Base-by-base conservation (phyloP, 2,329 filamentous ascomycete species). In the Macrophomina pseudophaseolina region DNA sequence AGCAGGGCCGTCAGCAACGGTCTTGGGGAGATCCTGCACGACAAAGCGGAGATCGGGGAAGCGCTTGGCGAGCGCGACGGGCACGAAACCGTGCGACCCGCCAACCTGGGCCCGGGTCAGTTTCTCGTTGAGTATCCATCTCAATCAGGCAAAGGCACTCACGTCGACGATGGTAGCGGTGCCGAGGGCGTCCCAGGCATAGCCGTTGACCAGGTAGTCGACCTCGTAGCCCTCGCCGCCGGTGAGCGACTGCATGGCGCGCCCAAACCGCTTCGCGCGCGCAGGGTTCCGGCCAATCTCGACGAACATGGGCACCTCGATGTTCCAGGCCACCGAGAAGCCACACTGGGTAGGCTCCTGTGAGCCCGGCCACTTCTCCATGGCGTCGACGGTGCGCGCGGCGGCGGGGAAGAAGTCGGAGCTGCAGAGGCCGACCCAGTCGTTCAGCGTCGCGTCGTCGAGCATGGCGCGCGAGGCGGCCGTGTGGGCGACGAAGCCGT, bases 401-500 rank as follows among this genome's bases (percentile, higher is more conserved):
- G 68, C 65, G n/a, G 66, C 64, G 14, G 66, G 68, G 53, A 68
- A 68, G 62, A 68, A 67, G 38, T 70, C 69, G 16, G 59, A 56
- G 63, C 52, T 67, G 65, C 62, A 67, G 38, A 67, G 53, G 8
- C 68, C 66, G 33, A 69, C 64, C 66, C 66, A 70, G 49, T 69
- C 68, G 35, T 62, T 68, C 67, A 70, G 54, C 40, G 53, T 52
- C 23, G 68, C 60, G 56, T 69, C 67, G 7, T 68, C 65, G n/a
- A 65, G 58, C 46, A 69, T 35, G 18, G 62, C 33, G 30, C 65
- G 69, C 28, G 71, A 72, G 3, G 68, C 68, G 8, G 71, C 71
- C 4, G 78, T 82, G 68, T 83, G 82, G 2, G 77, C 76, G 4
- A 84, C 78, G 14, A 72, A 70, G 2, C 77, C 80, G 3, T 72